Percentiles rank a stretch among this genome's conserved stretches.
Conservation (phyloP, 495 filamentous ascomycete genomes). For the Annulohypoxylon moriforme region DNA sequence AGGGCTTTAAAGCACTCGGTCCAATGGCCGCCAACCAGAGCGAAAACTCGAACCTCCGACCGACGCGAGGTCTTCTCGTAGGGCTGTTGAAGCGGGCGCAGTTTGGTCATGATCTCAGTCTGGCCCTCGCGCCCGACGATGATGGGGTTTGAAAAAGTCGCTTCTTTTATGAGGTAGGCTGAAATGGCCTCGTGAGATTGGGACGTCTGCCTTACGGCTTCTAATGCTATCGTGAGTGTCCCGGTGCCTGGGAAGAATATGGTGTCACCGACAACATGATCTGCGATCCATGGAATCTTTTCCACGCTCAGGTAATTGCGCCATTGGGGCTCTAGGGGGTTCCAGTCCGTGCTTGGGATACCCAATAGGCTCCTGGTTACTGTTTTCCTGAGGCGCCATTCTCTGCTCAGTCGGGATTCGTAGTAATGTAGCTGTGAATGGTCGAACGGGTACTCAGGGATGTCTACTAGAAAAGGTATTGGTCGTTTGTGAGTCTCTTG, state of each 20-base stretch:
- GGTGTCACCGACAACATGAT: constrained; percentile 48
- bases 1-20: no score
- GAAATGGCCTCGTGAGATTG: background rate
- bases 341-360: constrained; percentile 43
- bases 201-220: constrained; percentile 48
- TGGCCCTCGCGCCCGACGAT: no score
- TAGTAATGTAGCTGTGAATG: constrained; percentile 54
- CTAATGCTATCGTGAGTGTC: constrained; percentile 61
- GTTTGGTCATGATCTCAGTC: no score
- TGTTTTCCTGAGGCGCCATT: constrained; percentile 54
- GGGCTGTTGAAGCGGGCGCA: no score
- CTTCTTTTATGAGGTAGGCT: constrained; percentile 42
- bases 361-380: constrained; percentile 60
- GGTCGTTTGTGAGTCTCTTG: constrained; percentile 18
- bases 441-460: constrained; percentile 56
- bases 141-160: constrained; percentile 45
- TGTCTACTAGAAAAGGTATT: constrained; percentile 43
- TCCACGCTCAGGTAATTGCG: constrained; percentile 50
- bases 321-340: constrained; percentile 56
- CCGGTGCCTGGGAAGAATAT: constrained; percentile 65
- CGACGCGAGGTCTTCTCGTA: no score
- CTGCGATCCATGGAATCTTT: constrained; percentile 58
- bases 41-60: no score
- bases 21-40: no score
- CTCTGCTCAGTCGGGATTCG: constrained; percentile 53